These are phyloP conservation scores for Geopyxis carbonaria DNA, from an alignment of 495 filamentous ascomycete species.

Conservation along the genomic window DNA sequence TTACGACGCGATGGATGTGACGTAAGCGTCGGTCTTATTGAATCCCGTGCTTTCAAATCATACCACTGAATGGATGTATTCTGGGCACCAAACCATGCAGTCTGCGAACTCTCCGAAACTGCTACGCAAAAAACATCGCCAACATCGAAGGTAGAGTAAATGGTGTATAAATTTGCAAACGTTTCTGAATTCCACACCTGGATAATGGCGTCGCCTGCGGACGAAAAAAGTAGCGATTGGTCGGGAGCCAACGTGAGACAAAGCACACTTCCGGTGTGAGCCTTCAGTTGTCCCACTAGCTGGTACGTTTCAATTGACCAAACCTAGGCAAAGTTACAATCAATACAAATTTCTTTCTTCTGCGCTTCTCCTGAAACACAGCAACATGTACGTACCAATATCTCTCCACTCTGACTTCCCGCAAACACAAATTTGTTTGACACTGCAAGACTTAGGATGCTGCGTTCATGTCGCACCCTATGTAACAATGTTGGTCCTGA, in stretches of 20 bases:
- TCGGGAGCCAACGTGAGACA: conserved; percentile 64
- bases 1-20: conserved; percentile 65
- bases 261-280: conserved; percentile 79
- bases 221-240: conserved; percentile 66
- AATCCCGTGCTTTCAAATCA: conserved; percentile 31
- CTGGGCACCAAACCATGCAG: conserved; percentile 80
- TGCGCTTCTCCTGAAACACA: background rate
- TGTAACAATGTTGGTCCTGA: conserved; percentile 41
- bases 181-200: conserved; percentile 48
- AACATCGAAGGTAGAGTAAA: conserved; percentile 87
- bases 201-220: conserved; percentile 81
- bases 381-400: conserved; percentile 39
- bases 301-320: conserved; percentile 82
- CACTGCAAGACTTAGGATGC: conserved; percentile 54
- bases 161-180: conserved; percentile 61
- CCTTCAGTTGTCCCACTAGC: conserved; percentile 54
- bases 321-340: conserved; percentile 39
- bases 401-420: conserved; percentile 81
- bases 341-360: conserved; percentile 5
- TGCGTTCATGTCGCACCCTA: conserved; percentile 50
- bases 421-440: conserved; percentile 54
- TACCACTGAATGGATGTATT: conserved; percentile 79
- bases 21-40: conserved; percentile 36
- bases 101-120: conserved; percentile 61
- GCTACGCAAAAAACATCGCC: conserved; percentile 88